These are phyloP conservation scores for Arthrobotrys conoides DNA, from an alignment of 2,329 filamentous ascomycete genomes.

Conservation along the genomic window DNA sequence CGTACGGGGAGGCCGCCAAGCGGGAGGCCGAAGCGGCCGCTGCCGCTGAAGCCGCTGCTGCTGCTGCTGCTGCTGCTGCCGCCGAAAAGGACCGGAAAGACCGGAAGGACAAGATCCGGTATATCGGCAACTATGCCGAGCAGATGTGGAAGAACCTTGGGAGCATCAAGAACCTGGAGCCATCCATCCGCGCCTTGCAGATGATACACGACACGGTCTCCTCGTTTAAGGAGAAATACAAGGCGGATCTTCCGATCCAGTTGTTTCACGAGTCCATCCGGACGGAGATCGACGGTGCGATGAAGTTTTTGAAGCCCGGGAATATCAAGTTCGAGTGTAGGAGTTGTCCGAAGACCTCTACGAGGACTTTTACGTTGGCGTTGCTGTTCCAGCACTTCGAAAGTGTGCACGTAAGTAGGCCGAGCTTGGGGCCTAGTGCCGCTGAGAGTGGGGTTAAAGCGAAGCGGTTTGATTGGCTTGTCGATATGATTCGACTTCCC, in stretches of 20 bases:
- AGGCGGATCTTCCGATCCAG: slow-evolving; percentile 68
- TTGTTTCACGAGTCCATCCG: slow-evolving; percentile 66
- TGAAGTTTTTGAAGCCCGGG: slow-evolving; percentile 60
- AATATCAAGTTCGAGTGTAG: slow-evolving; percentile 55
- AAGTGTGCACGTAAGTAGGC: slow-evolving; percentile 63
- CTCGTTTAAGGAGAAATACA: slow-evolving; percentile 68
- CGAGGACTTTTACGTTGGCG: slow-evolving; percentile 61
- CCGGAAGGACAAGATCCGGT: slow-evolving; percentile 50
- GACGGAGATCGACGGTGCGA: slow-evolving; percentile 46
- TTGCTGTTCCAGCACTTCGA: slow-evolving; percentile 64
- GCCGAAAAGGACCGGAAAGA: slow-evolving; percentile 41
- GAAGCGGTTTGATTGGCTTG: slow-evolving; percentile 71
- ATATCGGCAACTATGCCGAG: slow-evolving; percentile 47
- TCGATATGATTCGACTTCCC: slow-evolving; percentile 75
- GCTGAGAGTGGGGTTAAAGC: slow-evolving; percentile 63
- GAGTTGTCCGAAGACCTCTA: slow-evolving; percentile 48
- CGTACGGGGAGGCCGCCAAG: slow-evolving; percentile 50
- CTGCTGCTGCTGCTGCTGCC: slow-evolving; percentile 19
- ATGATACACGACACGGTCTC: slow-evolving; percentile 63
- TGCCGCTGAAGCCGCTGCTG: slow-evolving; percentile 28
- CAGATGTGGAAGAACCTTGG: slow-evolving; percentile 52
- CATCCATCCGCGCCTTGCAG: slow-evolving; percentile 45
- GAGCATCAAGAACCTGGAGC: slow-evolving; percentile 41
- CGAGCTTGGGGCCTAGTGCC: slow-evolving; percentile 64
- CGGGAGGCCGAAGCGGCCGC: slow-evolving; percentile 48